phyloP scores from a whole-genome alignment of 306 rosid genomes.

The Begonia peltatifolia region DNA sequence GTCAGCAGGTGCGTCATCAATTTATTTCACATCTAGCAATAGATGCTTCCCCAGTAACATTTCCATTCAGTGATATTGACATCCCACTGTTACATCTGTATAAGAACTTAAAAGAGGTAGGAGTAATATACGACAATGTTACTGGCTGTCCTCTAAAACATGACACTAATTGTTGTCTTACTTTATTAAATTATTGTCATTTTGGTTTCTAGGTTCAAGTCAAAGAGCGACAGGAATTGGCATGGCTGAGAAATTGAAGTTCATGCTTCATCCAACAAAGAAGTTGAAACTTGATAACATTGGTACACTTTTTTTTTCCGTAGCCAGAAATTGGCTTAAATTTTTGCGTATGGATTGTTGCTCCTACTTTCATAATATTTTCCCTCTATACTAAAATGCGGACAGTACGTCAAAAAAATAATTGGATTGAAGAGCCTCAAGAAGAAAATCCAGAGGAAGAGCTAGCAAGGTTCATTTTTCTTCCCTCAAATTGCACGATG shows the following conservation, averaged over 20 bases:
- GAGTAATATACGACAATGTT: too few species aligned
- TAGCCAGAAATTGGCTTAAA: too few species aligned
- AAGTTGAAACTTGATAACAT: conserved; percentile 7
- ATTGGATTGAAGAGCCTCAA: conserved; percentile 36
- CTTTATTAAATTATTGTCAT: not conserved
- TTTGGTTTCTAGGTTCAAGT: conserved; percentile 34
- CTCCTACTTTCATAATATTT: not conserved
- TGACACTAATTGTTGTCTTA: too few species aligned
- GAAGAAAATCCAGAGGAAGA: conserved; percentile 47
- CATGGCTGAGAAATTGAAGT: conserved; percentile 20
- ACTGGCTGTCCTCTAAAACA: too few species aligned
- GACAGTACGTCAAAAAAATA: conserved; percentile 43
- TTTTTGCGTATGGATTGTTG: not conserved
- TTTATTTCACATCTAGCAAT: too few species aligned
- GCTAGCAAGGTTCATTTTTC: conserved; percentile 38
- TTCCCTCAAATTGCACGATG: too few species aligned
- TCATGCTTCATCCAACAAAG: conserved; percentile 31
- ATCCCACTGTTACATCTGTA: too few species aligned
- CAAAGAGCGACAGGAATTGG: conserved; percentile 16
- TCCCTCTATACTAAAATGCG: conserved; percentile 9
- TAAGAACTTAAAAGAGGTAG: too few species aligned
- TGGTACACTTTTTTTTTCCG: too few species aligned
- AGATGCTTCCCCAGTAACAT: too few species aligned
- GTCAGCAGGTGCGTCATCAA: too few species aligned
- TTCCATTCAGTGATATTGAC: too few species aligned